Evolutionary conservation across 2,329 filamentous ascomycete genomes (phyloP), one percentile per base, ranked within the genome.

Genomic region (Nannizziopsis arthrosporioides): DNA sequence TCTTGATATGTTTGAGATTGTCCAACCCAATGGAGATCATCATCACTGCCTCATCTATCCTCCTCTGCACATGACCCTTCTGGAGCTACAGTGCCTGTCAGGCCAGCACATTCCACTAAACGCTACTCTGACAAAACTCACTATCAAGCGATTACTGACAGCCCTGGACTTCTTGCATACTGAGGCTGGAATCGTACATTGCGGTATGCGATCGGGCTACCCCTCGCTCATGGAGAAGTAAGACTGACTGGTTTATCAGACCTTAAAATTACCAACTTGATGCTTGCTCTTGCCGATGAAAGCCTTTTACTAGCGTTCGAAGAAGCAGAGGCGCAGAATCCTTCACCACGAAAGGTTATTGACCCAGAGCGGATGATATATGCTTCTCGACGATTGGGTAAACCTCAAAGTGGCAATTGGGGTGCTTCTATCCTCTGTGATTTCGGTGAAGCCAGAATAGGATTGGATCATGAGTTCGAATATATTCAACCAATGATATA

Each of bases 391-490:
- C 18, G 30, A 31, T 42, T 48, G 15, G 22, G 38, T 59, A 49
- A 51, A 3, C 54, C 52, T 1, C 51, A 54, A 11, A 55, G 55
- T 10, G 55, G 34, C 11, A 36, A 36, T 10, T 57, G 14, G 57
- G 58, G 12, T 50, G 50, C 57, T 64, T 59, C 30, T 54, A 36
- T 63, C 6, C 56, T 67, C 32, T 63, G 59, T 48, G 65, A 66
- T 47, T 64, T 67, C 54, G 62, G 63, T 7, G 58, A 36, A 36
- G 34, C 34, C 5, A 3, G 34, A 4, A 10, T 36, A 5, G 34
- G 63, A 17, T 56, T 27, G 7, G 4, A 27, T 3, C 22, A 27
- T 27, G 22, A 27, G 4, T 27, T 27, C 7, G 22, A 27, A 27
- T 27, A 27, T 7, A 27, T 27, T 7, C 22, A 27, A 27, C 22